Evolutionary conservation across 2,329 filamentous ascomycete species (phyloP).

Genomic region (Microsporum audouinii): DNA sequence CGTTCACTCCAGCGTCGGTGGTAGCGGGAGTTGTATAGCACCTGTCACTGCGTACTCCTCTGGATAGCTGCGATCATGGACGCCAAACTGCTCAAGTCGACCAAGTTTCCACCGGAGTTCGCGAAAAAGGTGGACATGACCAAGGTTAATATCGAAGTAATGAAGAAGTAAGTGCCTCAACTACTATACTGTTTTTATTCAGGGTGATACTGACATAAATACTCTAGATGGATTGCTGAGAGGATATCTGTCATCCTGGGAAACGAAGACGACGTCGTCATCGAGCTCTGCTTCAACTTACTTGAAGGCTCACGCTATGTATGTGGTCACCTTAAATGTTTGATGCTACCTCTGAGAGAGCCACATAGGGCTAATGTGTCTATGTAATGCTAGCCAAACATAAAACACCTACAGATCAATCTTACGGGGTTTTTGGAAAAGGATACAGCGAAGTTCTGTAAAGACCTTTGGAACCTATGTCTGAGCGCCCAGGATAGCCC

Average conservation of each 20-base stretch:
- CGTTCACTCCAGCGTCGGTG: not conserved
- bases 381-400: constrained; percentile 59
- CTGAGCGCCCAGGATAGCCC: constrained; percentile 80
- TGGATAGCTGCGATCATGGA: constrained; percentile 47
- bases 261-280: constrained; percentile 92
- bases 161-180: constrained; percentile 67
- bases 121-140: constrained; percentile 92
- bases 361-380: constrained; percentile 16
- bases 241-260: constrained; percentile 78
- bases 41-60: not conserved
- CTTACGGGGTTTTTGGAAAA: constrained; percentile 92
- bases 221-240: constrained; percentile 74
- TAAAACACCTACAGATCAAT: constrained; percentile 89
- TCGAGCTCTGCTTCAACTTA: constrained; percentile 63
- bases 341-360: not conserved
- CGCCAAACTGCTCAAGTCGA: constrained; percentile 77
- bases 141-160: constrained; percentile 93
- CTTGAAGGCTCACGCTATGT: constrained; percentile 67
- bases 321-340: constrained; percentile 28
- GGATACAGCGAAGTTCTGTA: constrained; percentile 78
- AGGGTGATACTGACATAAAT: not conserved
- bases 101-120: constrained; percentile 89
- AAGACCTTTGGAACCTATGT: constrained; percentile 84
- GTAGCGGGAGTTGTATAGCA: not conserved
- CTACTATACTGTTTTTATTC: not conserved